A percentile compares a stretch with the other conserved stretches of the same genome.
These are phyloP conservation scores for Pseudogymnoascus sp. DNA, from an alignment of 2,329 filamentous ascomycete species.

Conservation along the genomic window DNA sequence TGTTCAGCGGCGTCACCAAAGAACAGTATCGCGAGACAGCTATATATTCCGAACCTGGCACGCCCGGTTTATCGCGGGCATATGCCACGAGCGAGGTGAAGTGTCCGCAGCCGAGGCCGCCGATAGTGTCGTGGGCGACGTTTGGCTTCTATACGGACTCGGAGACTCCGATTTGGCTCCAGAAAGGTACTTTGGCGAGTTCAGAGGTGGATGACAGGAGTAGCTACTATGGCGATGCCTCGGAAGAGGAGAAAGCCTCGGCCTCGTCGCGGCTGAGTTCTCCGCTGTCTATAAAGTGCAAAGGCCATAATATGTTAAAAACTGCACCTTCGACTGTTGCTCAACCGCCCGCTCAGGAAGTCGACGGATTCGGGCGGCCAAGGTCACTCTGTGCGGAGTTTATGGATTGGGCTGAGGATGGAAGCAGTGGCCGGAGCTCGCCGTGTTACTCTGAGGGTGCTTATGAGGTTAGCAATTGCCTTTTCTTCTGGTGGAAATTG, in stretches of 20 bases:
- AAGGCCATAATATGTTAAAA: background rate
- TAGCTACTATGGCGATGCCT: background rate
- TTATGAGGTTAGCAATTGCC: constrained; percentile 17
- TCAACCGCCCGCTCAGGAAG: background rate
- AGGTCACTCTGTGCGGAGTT: constrained; percentile 12
- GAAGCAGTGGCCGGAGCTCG: constrained; percentile 15
- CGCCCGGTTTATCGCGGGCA: constrained; percentile 16
- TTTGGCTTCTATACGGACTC: constrained; percentile 12
- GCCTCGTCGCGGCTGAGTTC: background rate
- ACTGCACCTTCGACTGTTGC: background rate
- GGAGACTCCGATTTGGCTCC: constrained; percentile 5
- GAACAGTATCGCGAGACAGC: constrained; percentile 20
- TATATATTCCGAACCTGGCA: constrained; percentile 19
- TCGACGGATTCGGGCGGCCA: constrained; percentile 1
- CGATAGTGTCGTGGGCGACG: constrained; percentile 12
- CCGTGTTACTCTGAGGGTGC: constrained; percentile 16
- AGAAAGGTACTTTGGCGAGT: background rate
- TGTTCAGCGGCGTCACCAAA: background rate
- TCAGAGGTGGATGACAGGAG: background rate
- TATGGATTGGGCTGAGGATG: constrained; percentile 22
- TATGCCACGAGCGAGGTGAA: constrained; percentile 15
- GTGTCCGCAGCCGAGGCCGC: constrained; percentile 12
- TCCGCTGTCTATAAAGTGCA: background rate
- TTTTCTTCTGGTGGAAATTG: background rate
- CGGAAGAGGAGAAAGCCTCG: background rate